A percentile compares a stretch with the other conserved stretches of the same genome.
phyloP scores from a whole-genome alignment of 192 early-diverging fungal genomes.

The Podila epicladia region DNA sequence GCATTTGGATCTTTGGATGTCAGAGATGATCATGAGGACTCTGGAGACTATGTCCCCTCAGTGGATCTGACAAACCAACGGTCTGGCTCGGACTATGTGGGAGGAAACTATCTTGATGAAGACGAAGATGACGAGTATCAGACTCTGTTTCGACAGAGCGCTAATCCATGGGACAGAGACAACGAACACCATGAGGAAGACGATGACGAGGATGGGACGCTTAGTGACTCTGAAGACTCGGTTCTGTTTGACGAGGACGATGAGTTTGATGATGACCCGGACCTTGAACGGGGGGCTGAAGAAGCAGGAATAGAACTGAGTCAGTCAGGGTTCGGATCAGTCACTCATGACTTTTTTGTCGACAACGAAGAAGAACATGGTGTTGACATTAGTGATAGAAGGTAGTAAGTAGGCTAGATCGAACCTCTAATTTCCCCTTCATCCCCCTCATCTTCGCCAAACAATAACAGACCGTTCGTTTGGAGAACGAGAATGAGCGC shows the following conservation, averaged over 20 bases:
- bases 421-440: no score
- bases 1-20: not conserved
- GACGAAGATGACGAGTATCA: conserved; percentile 37
- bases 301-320: not conserved
- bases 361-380: not conserved
- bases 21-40: not conserved
- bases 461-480: not conserved
- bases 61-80: not conserved
- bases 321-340: not conserved
- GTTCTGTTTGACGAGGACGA: conserved; percentile 1
- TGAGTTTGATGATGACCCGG: not conserved
- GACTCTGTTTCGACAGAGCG: conserved; percentile 13
- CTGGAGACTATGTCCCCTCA: not conserved
- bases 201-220: not conserved
- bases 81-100: conserved; percentile 1
- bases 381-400: not conserved
- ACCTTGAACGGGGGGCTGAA: not conserved
- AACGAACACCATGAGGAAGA: conserved; percentile 7
- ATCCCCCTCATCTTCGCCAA: not conserved
- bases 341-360: not conserved
- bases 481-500: no score
- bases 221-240: not conserved
- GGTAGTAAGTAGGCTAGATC: not conserved
- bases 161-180: not conserved
- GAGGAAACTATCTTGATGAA: conserved; percentile 28